A percentile compares a stretch with the other conserved stretches of the same genome.
phyloP scores from a whole-genome alignment of 2,329 filamentous ascomycete genomes.

The Monilinia aucupariae region DNA sequence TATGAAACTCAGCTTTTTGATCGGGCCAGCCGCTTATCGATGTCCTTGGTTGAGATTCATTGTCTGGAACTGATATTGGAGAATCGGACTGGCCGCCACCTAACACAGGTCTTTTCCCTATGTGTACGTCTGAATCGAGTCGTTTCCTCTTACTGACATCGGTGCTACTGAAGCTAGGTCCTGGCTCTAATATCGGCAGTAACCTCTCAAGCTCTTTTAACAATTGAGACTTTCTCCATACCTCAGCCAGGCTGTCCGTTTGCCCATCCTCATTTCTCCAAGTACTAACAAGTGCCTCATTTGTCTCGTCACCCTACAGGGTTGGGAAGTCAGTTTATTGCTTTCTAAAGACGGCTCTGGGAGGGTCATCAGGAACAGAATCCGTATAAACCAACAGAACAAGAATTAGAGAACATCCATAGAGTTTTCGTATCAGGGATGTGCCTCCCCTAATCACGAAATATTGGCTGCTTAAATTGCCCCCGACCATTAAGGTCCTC shows the following conservation, averaged over 20 bases:
- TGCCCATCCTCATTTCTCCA: slow-evolving; percentile 31
- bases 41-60: background rate
- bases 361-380: no score
- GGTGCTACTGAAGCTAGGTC: slow-evolving; percentile 1
- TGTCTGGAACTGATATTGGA: background rate
- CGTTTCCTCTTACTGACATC: slow-evolving; percentile 30
- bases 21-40: slow-evolving; percentile 12
- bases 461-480: no score
- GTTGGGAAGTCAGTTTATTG: background rate
- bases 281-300: slow-evolving; percentile 31
- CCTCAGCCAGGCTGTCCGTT: slow-evolving; percentile 30
- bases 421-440: no score
- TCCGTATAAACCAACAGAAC: no score
- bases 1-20: slow-evolving; percentile 10
- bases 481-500: no score
- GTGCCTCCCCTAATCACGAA: no score
- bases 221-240: slow-evolving; percentile 34
- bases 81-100: background rate
- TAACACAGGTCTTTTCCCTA: slow-evolving; percentile 17
- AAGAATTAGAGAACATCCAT: no score
- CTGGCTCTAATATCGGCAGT: slow-evolving; percentile 30
- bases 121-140: slow-evolving; percentile 23
- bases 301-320: slow-evolving; percentile 34
- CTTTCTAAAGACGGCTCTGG: no score
- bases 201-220: slow-evolving; percentile 33